Evolutionary conservation across 352 stramenopile genomes (phyloP).

Genomic region (Pythium coloratum): DNA sequence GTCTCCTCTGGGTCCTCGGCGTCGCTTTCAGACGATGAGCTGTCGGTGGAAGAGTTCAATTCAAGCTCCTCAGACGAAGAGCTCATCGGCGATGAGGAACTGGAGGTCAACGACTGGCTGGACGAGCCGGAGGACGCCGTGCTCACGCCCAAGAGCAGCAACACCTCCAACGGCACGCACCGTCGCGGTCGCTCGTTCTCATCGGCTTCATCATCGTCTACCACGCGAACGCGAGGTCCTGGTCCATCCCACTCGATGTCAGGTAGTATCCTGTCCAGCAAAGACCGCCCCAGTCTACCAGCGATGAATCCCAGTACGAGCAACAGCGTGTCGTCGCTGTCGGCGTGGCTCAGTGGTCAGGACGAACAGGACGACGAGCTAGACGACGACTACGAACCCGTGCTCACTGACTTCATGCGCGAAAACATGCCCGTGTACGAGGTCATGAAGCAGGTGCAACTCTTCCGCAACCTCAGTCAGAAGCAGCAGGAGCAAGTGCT

Average conservation of each 20-base stretch:
- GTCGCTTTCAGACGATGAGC: conserved; percentile 23
- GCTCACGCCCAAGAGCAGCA: conserved; percentile 54
- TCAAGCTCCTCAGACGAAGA: conserved; percentile 32
- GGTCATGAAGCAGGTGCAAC: conserved; percentile 86
- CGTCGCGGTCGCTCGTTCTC: conserved; percentile 41
- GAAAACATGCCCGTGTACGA: conserved; percentile 89
- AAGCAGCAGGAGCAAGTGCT: conserved; percentile 89
- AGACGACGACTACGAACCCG: conserved; percentile 59
- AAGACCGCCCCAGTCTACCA: conserved; percentile 17
- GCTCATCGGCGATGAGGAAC: conserved; percentile 46
- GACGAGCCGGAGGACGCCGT: conserved; percentile 68
- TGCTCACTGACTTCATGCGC: conserved; percentile 69
- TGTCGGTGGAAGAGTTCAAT: conserved; percentile 20
- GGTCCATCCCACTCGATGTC: conserved; percentile 34
- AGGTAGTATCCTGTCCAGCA: conserved; percentile 23
- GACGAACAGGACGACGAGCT: conserved; percentile 68
- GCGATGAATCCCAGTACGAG: conserved; percentile 34
- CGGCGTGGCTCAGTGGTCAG: conserved; percentile 65
- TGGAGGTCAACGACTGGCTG: conserved; percentile 74
- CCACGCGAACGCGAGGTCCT: neutral
- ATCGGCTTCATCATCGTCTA: conserved; percentile 59
- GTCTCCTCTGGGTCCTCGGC: conserved; percentile 13
- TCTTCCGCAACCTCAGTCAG: conserved; percentile 86
- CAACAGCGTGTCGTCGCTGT: conserved; percentile 58
- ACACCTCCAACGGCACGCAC: conserved; percentile 39